phyloP scores from a whole-genome alignment of 2,329 filamentous ascomycete species.

The Myriosclerotinia curreyana region DNA sequence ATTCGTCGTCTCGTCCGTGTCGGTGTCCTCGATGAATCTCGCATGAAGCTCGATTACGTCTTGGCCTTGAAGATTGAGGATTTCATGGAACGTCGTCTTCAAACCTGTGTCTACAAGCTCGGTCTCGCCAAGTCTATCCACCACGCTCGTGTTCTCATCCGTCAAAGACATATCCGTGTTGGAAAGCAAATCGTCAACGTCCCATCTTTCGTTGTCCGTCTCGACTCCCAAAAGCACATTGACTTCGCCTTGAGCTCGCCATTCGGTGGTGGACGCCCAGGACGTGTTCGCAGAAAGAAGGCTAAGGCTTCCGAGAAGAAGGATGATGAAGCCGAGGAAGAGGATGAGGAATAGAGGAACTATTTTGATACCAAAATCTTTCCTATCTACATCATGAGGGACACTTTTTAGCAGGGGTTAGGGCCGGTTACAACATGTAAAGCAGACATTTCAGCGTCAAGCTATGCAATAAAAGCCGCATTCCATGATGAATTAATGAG shows the following conservation, averaged over 20 bases:
- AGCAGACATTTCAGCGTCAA: constrained; percentile 20
- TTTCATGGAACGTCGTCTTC: constrained; percentile 99
- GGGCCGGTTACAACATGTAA: constrained; percentile 17
- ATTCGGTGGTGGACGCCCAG: constrained; percentile 94
- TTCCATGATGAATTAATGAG: constrained; percentile 21
- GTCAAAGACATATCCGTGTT: constrained; percentile 99
- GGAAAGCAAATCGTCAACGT: constrained; percentile 99
- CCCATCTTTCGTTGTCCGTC: constrained; percentile 97
- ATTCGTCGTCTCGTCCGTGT: constrained; percentile 99
- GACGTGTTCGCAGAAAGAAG: constrained; percentile 99
- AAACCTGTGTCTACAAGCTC: constrained; percentile 99
- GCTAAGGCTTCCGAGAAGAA: constrained; percentile 89
- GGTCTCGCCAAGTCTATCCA: constrained; percentile 99
- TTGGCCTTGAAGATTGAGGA: constrained; percentile 98
- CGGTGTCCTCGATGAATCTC: constrained; percentile 99
- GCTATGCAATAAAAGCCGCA: constrained; percentile 20
- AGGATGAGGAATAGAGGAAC: constrained; percentile 63
- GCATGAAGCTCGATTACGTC: constrained; percentile 99
- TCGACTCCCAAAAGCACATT: constrained; percentile 99
- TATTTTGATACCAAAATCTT: constrained; percentile 38
- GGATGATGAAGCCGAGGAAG: constrained; percentile 76
- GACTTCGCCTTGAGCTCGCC: constrained; percentile 97
- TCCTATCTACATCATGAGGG: constrained; percentile 7
- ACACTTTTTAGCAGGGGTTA: constrained; percentile 10
- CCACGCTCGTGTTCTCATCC: constrained; percentile 99